phyloP scores from a whole-genome alignment of 2,329 filamentous ascomycete species.

The Hypoxylon sp. region DNA sequence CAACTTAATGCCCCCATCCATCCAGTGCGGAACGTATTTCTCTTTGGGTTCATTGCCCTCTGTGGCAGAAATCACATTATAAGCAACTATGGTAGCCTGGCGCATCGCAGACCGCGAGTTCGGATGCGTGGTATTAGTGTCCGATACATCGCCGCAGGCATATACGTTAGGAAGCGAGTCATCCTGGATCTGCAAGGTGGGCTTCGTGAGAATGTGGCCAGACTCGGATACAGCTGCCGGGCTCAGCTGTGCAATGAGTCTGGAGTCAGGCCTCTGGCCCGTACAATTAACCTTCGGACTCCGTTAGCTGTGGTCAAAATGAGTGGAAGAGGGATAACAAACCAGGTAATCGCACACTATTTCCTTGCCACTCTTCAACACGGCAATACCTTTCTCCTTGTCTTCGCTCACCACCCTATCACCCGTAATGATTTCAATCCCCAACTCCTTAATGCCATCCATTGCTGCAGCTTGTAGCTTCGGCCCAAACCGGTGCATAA shows the following conservation, averaged over 20 bases:
- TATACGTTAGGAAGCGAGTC: constrained; percentile 67
- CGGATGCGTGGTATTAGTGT: constrained; percentile 64
- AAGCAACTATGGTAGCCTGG: constrained; percentile 67
- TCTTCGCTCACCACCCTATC: constrained; percentile 62
- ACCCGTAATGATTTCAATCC: constrained; percentile 66
- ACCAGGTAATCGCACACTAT: constrained; percentile 68
- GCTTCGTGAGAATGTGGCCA: constrained; percentile 67
- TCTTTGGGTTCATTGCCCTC: constrained; percentile 58
- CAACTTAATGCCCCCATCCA: constrained; percentile 67
- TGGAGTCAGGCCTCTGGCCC: constrained; percentile 71
- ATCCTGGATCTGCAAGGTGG: constrained; percentile 70
- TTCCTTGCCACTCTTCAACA: constrained; percentile 61
- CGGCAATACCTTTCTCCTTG: constrained; percentile 57
- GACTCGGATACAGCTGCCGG: constrained; percentile 62
- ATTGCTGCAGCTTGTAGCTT: constrained; percentile 59
- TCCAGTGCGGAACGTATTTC: constrained; percentile 61
- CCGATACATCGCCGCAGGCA: constrained; percentile 75
- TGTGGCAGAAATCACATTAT: constrained; percentile 68
- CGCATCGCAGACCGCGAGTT: constrained; percentile 69
- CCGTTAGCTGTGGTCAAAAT: constrained; percentile 8
- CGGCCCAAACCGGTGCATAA: constrained; percentile 68
- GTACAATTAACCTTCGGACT: constrained; percentile 68
- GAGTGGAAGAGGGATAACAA: constrained; percentile 38
- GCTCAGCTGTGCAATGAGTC: constrained; percentile 62
- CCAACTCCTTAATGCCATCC: constrained; percentile 62